These are phyloP conservation scores for Nannochloropsis salina DNA, from an alignment of 108 stramenopile species.

Conservation along the genomic window DNA sequence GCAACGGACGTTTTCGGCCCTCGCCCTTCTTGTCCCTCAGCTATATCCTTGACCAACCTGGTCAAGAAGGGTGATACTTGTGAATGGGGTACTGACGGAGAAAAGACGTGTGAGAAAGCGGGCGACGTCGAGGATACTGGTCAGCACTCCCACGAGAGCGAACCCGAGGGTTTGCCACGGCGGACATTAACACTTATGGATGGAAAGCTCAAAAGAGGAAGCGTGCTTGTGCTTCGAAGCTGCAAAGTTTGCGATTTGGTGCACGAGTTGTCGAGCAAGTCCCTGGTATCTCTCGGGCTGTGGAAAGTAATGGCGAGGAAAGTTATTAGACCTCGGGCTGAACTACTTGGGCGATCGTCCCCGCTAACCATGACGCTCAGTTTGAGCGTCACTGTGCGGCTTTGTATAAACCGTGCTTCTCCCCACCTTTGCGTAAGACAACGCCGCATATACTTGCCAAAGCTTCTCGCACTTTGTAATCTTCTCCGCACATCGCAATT, in stretches of 20 bases:
- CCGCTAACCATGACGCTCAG: neutral
- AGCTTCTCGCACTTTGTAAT: neutral
- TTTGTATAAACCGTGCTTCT: neutral
- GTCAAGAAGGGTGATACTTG: neutral
- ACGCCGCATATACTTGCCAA: neutral
- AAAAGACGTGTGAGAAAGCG: neutral
- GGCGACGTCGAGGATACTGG: neutral
- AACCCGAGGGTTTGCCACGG: neutral
- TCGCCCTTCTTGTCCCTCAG: neutral
- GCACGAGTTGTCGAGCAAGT: neutral
- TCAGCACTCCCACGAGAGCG: neutral
- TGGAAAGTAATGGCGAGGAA: neutral
- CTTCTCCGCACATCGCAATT: neutral
- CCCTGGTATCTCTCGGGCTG: neutral
- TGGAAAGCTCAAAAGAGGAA: neutral
- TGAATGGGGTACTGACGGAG: neutral
- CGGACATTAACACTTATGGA: neutral
- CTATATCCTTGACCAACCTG: conserved; percentile 3
- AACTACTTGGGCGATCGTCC: neutral
- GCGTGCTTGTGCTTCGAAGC: neutral
- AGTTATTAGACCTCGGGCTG: neutral
- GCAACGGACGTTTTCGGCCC: neutral
- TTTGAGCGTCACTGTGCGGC: neutral
- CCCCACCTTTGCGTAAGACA: neutral
- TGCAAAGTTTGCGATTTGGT: neutral